Percentiles rank a stretch among this genome's conserved stretches.
phyloP scores from a whole-genome alignment of 2,329 filamentous ascomycete species.

The Diaporthe vexans region DNA sequence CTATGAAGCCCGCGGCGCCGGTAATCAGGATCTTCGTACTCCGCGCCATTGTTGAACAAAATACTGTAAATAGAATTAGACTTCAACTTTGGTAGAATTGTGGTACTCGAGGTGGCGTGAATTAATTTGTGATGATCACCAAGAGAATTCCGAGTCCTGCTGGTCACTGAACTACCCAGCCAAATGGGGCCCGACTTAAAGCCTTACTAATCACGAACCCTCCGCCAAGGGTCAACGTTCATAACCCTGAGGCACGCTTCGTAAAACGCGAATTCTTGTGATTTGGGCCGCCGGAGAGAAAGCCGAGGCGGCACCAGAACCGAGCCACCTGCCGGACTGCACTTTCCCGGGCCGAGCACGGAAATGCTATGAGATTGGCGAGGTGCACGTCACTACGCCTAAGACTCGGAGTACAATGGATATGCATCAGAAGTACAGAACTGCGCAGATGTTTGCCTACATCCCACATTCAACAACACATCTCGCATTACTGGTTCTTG shows the following conservation, averaged over 20 bases:
- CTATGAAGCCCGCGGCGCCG: constrained; percentile 74
- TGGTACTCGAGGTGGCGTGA: background rate
- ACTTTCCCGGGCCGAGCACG: background rate
- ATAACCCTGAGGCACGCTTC: background rate
- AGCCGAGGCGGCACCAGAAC: constrained; percentile 15
- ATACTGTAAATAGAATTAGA: too few relatives aligned
- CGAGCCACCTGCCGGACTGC: background rate
- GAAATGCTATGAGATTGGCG: background rate
- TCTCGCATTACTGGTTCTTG: background rate
- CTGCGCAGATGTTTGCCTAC: too few relatives aligned
- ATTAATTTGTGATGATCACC: background rate
- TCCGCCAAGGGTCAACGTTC: background rate
- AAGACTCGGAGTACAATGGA: background rate
- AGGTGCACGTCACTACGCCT: background rate
- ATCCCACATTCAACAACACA: background rate
- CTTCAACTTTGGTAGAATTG: too few relatives aligned
- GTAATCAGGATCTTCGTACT: constrained; percentile 68
- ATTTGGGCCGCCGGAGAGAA: background rate
- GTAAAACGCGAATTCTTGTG: too few relatives aligned
- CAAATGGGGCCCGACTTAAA: background rate
- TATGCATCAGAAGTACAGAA: background rate
- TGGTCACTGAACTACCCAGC: background rate
- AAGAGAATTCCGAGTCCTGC: background rate
- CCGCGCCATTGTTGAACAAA: background rate
- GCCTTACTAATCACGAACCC: background rate